Percentiles rank a stretch among this genome's conserved stretches.
These are phyloP conservation scores for Eucalyptus shirleyi DNA, from an alignment of 345 rosid genomes.

Conservation along the genomic window DNA sequence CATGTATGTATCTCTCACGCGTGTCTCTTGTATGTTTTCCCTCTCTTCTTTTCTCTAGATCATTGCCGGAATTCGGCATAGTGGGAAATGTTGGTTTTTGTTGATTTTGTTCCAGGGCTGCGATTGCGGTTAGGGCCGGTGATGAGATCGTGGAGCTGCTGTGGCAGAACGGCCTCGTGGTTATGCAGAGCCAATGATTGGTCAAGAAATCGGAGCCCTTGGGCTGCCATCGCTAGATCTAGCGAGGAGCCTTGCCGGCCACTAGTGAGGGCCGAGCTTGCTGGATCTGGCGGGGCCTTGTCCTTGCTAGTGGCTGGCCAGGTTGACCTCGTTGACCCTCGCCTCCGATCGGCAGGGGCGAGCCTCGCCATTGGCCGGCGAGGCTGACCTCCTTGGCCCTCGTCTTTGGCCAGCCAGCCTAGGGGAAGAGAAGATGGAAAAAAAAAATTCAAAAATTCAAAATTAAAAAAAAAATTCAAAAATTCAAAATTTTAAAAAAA, in stretches of 20 bases:
- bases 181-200: slow-evolving; percentile 42
- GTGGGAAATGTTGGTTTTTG: neutral
- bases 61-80: neutral
- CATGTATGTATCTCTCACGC: slow-evolving; percentile 3
- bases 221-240: neutral
- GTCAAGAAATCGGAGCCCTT: slow-evolving; percentile 20
- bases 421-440: too few relatives aligned
- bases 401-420: accelerated
- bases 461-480: too few relatives aligned
- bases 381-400: too few relatives aligned
- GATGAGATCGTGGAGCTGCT: slow-evolving; percentile 71
- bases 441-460: too few relatives aligned
- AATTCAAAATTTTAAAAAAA: too few relatives aligned
- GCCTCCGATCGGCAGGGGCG: accelerated
- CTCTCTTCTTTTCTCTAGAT: neutral
- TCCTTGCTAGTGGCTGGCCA: accelerated
- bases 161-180: slow-evolving; percentile 84
- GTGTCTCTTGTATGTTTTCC: neutral
- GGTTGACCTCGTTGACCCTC: too few relatives aligned
- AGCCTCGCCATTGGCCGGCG: too few relatives aligned
- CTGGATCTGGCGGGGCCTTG: too few relatives aligned
- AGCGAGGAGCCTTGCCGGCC: too few relatives aligned
- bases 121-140: slow-evolving; percentile 8
- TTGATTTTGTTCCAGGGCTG: neutral
- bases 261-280: too few relatives aligned